A percentile compares a stretch with the other conserved stretches of the same genome.
These are phyloP conservation scores for Murraya koenigii DNA, from an alignment of 345 rosid genomes.

Conservation along the genomic window DNA sequence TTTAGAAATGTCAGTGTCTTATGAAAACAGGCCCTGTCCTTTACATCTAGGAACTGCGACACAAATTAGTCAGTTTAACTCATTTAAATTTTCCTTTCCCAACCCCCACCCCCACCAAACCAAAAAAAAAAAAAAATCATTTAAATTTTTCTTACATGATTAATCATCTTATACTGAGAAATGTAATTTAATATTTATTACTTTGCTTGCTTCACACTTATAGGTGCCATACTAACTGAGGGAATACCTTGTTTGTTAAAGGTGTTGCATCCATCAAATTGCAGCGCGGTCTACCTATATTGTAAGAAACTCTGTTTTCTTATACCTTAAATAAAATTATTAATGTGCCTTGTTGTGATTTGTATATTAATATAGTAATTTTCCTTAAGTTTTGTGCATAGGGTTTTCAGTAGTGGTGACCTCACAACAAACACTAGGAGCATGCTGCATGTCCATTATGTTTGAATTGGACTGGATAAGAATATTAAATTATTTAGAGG, in stretches of 20 bases:
- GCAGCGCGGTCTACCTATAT: conserved; percentile 72
- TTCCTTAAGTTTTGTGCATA: not conserved
- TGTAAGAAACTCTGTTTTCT: conserved; percentile 47
- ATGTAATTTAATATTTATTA: conserved; percentile 7
- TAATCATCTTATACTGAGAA: not conserved
- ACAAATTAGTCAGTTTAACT: conserved; percentile 68
- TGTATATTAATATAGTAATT: not conserved
- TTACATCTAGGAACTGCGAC: conserved; percentile 93
- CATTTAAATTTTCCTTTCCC: not conserved
- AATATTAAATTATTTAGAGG: not conserved
- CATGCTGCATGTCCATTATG: not conserved
- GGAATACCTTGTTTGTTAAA: conserved; percentile 94
- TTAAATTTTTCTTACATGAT: not conserved
- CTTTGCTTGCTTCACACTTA: conserved; percentile 9
- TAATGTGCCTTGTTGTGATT: not conserved
- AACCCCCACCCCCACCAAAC: too few species aligned
- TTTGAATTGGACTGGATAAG: not conserved
- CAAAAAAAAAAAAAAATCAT: too few species aligned
- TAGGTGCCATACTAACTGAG: conserved; percentile 91
- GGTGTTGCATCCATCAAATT: conserved; percentile 85
- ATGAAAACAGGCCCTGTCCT: conserved; percentile 75
- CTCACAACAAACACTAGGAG: not conserved
- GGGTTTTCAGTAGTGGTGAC: not conserved
- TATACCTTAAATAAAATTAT: conserved; percentile 7
- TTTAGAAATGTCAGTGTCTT: conserved; percentile 68